Percentiles rank a stretch among this genome's conserved stretches.
Evolutionary conservation across 139 green algal species (phyloP).

Genomic region (Tetraselmis chui): DNA sequence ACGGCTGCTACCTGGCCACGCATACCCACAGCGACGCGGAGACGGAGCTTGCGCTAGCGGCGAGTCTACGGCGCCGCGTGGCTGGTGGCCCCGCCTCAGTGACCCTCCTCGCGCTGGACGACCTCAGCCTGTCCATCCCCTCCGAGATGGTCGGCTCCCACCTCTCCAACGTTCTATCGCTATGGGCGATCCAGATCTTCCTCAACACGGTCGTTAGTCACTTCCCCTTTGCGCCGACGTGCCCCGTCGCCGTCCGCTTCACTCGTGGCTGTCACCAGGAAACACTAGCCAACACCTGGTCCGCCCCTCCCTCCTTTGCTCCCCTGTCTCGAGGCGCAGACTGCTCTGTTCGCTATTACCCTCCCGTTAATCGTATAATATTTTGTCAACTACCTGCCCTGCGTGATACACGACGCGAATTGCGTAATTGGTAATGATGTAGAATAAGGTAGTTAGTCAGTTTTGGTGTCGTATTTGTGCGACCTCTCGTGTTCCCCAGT

Average conservation of each 20-base stretch:
- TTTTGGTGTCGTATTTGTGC: no score
- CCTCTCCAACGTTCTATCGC: neutral
- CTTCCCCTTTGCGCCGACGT: neutral
- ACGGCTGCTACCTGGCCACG: neutral
- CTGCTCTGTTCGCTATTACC: no score
- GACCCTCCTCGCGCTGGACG: neutral
- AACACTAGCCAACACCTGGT: no score
- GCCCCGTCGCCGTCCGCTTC: neutral
- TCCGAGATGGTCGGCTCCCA: neutral
- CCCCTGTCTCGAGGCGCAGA: no score
- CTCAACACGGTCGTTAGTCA: neutral
- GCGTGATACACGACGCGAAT: no score
- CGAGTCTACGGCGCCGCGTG: neutral
- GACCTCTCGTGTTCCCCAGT: no score
- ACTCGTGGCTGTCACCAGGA: neutral
- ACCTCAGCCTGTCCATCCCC: neutral
- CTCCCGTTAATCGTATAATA: no score
- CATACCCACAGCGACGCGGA: neutral
- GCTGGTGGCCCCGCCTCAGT: no score
- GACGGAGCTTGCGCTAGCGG: neutral
- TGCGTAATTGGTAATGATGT: no score
- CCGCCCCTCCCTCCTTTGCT: no score
- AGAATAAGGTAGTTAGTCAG: no score
- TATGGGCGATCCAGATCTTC: neutral
- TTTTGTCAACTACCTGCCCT: no score